Conservation (phyloP, 2,329 filamentous ascomycete genomes). For the Aspergillus sp. region DNA sequence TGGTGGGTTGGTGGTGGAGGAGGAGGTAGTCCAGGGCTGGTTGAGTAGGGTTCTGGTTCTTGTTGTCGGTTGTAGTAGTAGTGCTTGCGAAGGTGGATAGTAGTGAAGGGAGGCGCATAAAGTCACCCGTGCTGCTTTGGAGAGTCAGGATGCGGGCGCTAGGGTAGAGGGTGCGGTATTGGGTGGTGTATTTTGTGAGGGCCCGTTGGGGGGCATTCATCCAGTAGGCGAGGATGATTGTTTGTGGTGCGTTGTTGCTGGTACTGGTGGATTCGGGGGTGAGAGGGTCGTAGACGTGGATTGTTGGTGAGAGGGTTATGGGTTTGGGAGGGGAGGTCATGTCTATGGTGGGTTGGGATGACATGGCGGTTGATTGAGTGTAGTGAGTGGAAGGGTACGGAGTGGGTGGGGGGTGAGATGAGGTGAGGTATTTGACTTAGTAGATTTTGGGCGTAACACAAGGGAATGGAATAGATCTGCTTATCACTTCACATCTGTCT, state of each 20-base stretch:
- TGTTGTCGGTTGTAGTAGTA: too few species aligned
- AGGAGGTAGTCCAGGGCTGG: slow-evolving; percentile 34
- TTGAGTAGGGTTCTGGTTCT: background rate
- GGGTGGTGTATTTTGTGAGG: slow-evolving; percentile 50
- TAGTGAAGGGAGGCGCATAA: slow-evolving; percentile 30
- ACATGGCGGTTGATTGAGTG: background rate
- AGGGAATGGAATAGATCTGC: too few species aligned
- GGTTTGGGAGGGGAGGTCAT: background rate
- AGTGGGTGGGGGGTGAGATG: background rate
- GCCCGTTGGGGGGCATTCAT: slow-evolving; percentile 49
- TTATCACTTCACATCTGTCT: too few species aligned
- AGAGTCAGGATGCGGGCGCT: slow-evolving; percentile 47
- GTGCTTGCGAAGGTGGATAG: slow-evolving; percentile 5
- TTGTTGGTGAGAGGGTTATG: slow-evolving; percentile 1
- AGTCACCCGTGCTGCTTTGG: slow-evolving; percentile 36
- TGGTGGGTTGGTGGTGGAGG: background rate
- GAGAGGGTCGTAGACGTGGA: background rate
- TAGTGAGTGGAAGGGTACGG: background rate
- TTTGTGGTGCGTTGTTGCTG: slow-evolving; percentile 20
- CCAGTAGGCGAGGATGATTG: slow-evolving; percentile 52
- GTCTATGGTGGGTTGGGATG: background rate
- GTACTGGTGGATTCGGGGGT: background rate
- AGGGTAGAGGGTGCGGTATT: slow-evolving; percentile 48
- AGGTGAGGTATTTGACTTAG: background rate
- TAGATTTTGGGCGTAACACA: background rate